Conservation (phyloP, 768 basidiomycete species). For the Calocybe indica region DNA sequence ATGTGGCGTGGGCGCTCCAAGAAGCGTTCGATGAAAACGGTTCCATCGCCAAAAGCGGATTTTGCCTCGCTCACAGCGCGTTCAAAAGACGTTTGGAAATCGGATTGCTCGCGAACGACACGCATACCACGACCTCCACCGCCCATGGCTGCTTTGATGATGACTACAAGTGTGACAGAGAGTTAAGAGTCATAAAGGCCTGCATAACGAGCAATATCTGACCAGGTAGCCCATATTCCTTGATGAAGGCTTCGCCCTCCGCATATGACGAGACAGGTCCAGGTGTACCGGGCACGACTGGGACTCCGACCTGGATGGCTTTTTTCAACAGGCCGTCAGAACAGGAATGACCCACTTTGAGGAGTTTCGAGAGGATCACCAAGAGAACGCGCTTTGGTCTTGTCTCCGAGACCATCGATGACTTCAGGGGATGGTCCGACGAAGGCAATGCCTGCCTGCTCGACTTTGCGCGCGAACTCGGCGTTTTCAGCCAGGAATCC, state of each 20-base stretch:
- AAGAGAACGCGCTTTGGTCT: constrained; percentile 92
- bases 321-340: constrained; percentile 7
- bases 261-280: constrained; percentile 79
- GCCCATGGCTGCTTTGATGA: constrained; percentile 99
- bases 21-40: constrained; percentile 98
- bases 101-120: constrained; percentile 90
- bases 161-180: constrained; percentile 43
- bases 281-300: constrained; percentile 97
- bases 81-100: constrained; percentile 85
- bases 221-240: constrained; percentile 95
- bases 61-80: constrained; percentile 94
- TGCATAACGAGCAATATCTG: constrained; percentile 9
- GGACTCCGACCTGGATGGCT: constrained; percentile 90
- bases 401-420: constrained; percentile 96
- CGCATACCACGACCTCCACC: constrained; percentile 99
- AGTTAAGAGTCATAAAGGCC: constrained; percentile 3
- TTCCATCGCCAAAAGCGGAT: constrained; percentile 96
- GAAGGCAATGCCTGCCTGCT: constrained; percentile 95
- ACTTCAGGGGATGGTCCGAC: constrained; percentile 94
- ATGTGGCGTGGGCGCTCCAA: constrained; percentile 96
- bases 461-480: constrained; percentile 94
- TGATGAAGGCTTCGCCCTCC: constrained; percentile 84
- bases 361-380: constrained; percentile 37
- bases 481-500: constrained; percentile 99
- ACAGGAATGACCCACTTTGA: constrained; percentile 2